phyloP scores from a whole-genome alignment of 352 stramenopile genomes.

The Pythium aquatile region DNA sequence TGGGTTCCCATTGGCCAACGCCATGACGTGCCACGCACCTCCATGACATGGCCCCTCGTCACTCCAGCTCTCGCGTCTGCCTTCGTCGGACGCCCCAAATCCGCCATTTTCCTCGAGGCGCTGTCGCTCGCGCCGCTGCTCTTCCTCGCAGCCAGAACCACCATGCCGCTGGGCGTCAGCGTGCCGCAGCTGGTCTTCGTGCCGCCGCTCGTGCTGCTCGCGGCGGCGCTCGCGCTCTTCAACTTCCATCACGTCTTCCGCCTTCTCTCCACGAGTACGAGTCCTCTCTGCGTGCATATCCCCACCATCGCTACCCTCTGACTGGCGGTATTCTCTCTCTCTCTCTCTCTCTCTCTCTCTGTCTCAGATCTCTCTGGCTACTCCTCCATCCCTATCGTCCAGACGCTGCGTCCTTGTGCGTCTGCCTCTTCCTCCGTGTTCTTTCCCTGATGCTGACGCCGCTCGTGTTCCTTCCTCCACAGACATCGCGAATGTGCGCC shows the following conservation, averaged over 20 bases:
- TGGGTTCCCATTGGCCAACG: background rate
- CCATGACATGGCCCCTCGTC: background rate
- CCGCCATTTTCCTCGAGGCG: conserved; percentile 3
- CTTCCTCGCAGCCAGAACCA: background rate
- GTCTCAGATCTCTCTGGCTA: conserved; percentile 56
- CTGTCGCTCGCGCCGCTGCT: background rate
- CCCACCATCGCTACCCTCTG: too few species aligned
- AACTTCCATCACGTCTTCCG: conserved; percentile 80
- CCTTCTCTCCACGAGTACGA: conserved; percentile 59
- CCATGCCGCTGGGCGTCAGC: conserved; percentile 32
- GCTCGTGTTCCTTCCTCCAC: conserved; percentile 5
- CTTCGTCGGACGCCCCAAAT: background rate
- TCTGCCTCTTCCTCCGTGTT: background rate
- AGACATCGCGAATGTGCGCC: conserved; percentile 70
- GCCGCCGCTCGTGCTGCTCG: conserved; percentile 66
- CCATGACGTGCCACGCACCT: background rate
- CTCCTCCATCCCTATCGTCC: conserved; percentile 65
- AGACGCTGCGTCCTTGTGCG: conserved; percentile 55
- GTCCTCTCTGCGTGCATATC: background rate
- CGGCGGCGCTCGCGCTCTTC: conserved; percentile 66
- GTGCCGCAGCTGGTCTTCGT: conserved; percentile 67
- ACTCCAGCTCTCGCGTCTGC: background rate
- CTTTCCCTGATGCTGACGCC: conserved; percentile 10
- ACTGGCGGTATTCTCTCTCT: too few species aligned
- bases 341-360: background rate